phyloP scores from a whole-genome alignment of 2,329 filamentous ascomycete species.

The Coniochaeta ligniaria region DNA sequence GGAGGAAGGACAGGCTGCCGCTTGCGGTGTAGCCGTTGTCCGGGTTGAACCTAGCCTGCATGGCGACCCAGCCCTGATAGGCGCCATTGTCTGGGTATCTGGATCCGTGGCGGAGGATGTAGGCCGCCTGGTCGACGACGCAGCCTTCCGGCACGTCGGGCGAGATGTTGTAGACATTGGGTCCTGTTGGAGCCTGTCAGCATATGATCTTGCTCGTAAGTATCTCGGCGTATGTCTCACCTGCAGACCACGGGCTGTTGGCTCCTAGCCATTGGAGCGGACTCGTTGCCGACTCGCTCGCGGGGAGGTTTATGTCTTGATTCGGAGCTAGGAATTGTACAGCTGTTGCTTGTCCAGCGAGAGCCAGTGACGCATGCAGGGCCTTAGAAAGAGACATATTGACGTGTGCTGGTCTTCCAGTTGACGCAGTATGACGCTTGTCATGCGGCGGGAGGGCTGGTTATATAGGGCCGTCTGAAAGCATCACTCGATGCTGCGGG shows the following conservation, averaged over 20 bases:
- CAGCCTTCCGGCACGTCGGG: slow-evolving; percentile 48
- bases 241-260: slow-evolving; percentile 45
- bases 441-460: too few relatives aligned
- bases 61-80: slow-evolving; percentile 47
- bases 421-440: too few relatives aligned
- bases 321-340: slow-evolving; percentile 11
- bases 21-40: slow-evolving; percentile 43
- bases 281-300: slow-evolving; percentile 10
- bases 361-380: too few relatives aligned
- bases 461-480: too few relatives aligned
- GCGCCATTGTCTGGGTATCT: slow-evolving; percentile 56
- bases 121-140: slow-evolving; percentile 52
- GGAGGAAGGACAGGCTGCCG: slow-evolving; percentile 48
- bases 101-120: slow-evolving; percentile 54
- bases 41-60: slow-evolving; percentile 35
- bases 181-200: slow-evolving; percentile 10
- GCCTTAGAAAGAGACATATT: too few relatives aligned
- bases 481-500: too few relatives aligned
- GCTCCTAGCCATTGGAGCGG: slow-evolving; percentile 18
- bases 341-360: neutral
- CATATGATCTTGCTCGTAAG: too few relatives aligned
- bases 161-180: slow-evolving; percentile 48
- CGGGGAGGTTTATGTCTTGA: slow-evolving; percentile 11
- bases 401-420: too few relatives aligned
- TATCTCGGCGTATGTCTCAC: too few relatives aligned